Evolutionary conservation across 371 early-diverging fungal species (phyloP).

Genomic region (Cokeromyces recurvatus): DNA sequence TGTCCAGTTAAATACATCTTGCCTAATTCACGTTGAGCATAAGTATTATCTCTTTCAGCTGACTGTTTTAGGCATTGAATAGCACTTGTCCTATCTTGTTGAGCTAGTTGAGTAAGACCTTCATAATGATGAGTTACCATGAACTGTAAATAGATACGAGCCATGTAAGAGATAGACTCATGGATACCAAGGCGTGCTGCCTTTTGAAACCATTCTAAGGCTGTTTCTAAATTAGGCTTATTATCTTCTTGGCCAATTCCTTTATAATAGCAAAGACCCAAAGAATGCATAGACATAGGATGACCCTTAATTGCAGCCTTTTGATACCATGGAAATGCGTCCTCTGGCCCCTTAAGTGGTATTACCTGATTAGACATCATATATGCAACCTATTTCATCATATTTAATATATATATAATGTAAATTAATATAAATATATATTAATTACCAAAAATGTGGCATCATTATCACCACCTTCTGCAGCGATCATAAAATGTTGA

Average conservation of each 20-base stretch:
- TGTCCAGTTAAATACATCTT: slow-evolving; percentile 80
- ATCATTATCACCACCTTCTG: slow-evolving; percentile 34
- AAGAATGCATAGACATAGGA: slow-evolving; percentile 32
- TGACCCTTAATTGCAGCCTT: slow-evolving; percentile 51
- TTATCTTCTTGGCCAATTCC: slow-evolving; percentile 27
- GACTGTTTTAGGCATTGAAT: slow-evolving; percentile 41
- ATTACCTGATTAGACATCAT: slow-evolving; percentile 53
- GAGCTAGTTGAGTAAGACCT: slow-evolving; percentile 2
- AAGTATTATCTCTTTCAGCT: slow-evolving; percentile 39
- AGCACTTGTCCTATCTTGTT: slow-evolving; percentile 32
- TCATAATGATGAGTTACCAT: slow-evolving; percentile 1
- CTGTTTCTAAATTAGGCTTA: slow-evolving; percentile 26
- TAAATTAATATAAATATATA: background rate
- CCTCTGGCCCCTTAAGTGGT: slow-evolving; percentile 34
- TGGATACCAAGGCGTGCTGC: slow-evolving; percentile 40
- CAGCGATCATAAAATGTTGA: slow-evolving; percentile 30
- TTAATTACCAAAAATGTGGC: slow-evolving; percentile 35
- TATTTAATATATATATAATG: slow-evolving; percentile 32
- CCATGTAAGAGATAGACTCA: slow-evolving; percentile 40
- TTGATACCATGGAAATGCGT: slow-evolving; percentile 54
- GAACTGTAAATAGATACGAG: slow-evolving; percentile 31
- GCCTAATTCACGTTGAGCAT: slow-evolving; percentile 78
- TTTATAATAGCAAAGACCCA: slow-evolving; percentile 47
- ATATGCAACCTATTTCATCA: slow-evolving; percentile 30
- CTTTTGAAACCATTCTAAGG: slow-evolving; percentile 41